Base-by-base conservation (phyloP, 2,329 filamentous ascomycete genomes). In the Fusarium fracticaudum region DNA sequence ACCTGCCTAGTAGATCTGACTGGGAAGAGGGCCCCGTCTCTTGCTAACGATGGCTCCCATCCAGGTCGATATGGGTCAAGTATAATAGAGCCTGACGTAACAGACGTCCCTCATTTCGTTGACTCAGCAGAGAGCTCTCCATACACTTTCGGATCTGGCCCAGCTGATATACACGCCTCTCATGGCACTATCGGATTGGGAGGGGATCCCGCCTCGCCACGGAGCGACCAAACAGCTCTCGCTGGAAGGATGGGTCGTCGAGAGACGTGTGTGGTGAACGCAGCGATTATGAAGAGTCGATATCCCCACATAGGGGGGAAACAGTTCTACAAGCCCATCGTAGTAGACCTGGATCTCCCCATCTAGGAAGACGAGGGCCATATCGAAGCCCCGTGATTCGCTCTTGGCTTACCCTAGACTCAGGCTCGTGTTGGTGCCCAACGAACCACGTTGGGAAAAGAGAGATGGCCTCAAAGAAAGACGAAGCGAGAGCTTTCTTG, bases 251-350 rank as follows among this genome's bases (percentile, higher is more conserved):
- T 83, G 73, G 84, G 85, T 51, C 86, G 89, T 75, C 84, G 80
- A 68, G 92, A 96, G 84, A 96, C 93, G 3, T 95, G 91, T 79
- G 84, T 97, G 60, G 88, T 96, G 75, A 97, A 97, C 83, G 93
- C 93, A 35, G 91, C 94, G 26, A 91, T 95, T 71, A 88, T 93
- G 86, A 90, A 90, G 48, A 91, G 87, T 29, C 91, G 88, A 69
- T 91, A 90, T 82, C 91, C 91, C 57, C 90, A 92, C 72, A 77
- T 76, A 3, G 87, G 85, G 4, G 90, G 90, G 22, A 93, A 91
- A 80, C 86, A 83, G 70, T 91, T 93, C 82, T 91, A 95, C 81
- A 93, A 95, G 79, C 92, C 94, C 26, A 92, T 97, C 74, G 91
- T 97, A n/a, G 91, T 97, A 18, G 94, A 97, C 79, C 79, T 97